phyloP scores from a whole-genome alignment of 768 basidiomycete species.

The Rubroboletus pulcherrimus region DNA sequence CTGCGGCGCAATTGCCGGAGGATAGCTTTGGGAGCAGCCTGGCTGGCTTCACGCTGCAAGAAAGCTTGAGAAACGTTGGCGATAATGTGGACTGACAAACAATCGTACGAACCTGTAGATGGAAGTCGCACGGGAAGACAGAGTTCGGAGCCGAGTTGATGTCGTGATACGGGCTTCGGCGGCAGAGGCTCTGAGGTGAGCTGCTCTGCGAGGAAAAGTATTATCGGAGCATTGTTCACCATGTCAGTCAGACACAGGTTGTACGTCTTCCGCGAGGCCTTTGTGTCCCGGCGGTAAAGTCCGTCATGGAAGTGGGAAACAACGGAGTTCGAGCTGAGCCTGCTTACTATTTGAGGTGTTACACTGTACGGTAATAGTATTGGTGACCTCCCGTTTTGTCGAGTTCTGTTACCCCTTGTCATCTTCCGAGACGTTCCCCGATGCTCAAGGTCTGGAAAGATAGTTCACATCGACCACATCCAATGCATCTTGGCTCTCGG shows the following conservation, averaged over 20 bases:
- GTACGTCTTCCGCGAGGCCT: neutral
- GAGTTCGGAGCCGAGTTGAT: slow-evolving; percentile 44
- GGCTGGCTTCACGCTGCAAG: slow-evolving; percentile 66
- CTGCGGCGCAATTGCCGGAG: slow-evolving; percentile 49
- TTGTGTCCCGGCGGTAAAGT: neutral
- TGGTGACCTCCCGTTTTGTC: neutral
- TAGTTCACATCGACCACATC: slow-evolving; percentile 6
- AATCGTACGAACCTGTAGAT: slow-evolving; percentile 46
- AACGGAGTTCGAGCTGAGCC: neutral
- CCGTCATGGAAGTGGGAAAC: slow-evolving; percentile 16
- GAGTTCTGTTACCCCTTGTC: neutral
- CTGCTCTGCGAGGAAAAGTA: slow-evolving; percentile 28
- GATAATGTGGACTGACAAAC: slow-evolving; percentile 6
- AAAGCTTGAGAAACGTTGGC: slow-evolving; percentile 47
- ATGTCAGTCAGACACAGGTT: slow-evolving; percentile 22
- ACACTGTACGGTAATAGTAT: neutral
- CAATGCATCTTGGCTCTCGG: neutral
- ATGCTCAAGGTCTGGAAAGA: slow-evolving; percentile 28
- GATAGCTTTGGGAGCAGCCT: slow-evolving; percentile 53
- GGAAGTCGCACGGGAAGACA: slow-evolving; percentile 72
- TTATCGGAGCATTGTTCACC: slow-evolving; percentile 51
- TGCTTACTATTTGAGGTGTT: slow-evolving; percentile 6
- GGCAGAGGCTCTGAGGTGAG: slow-evolving; percentile 17
- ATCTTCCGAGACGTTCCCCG: neutral
- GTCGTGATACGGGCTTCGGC: slow-evolving; percentile 31